Evolutionary conservation across 352 stramenopile genomes (phyloP).

Genomic region (Phytopythium oedochilum): DNA sequence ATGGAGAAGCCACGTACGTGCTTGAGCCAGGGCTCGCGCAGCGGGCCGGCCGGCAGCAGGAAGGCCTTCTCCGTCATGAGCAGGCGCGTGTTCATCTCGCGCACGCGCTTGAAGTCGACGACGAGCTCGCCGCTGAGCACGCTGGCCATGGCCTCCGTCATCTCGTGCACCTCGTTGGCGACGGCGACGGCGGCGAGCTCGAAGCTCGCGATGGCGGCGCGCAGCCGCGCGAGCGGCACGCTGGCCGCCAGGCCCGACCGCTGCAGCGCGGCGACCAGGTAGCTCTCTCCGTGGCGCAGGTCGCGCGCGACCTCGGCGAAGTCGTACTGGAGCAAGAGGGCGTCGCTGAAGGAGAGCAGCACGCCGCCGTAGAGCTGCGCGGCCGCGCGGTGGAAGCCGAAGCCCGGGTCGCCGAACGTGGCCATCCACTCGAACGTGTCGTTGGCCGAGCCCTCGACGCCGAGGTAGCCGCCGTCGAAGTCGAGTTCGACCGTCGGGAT

Average conservation of each 20-base stretch:
- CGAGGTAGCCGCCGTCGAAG: slow-evolving; percentile 68
- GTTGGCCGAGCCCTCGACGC: slow-evolving; percentile 45
- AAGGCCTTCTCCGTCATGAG: slow-evolving; percentile 82
- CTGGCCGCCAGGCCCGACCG: slow-evolving; percentile 19
- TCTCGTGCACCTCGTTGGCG: slow-evolving; percentile 50
- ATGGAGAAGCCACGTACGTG: slow-evolving; percentile 39
- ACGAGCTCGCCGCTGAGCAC: slow-evolving; percentile 55
- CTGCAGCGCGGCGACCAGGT: slow-evolving; percentile 41
- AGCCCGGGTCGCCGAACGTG: slow-evolving; percentile 63
- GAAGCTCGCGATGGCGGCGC: slow-evolving; percentile 52
- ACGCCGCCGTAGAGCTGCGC: slow-evolving; percentile 80
- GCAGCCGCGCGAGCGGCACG: slow-evolving; percentile 47
- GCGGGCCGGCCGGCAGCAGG: slow-evolving; percentile 55
- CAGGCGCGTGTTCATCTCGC: slow-evolving; percentile 81
- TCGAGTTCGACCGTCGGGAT: slow-evolving; percentile 73
- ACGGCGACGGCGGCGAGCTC: slow-evolving; percentile 49
- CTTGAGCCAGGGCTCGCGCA: slow-evolving; percentile 77
- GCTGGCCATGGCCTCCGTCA: slow-evolving; percentile 56
- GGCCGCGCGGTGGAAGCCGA: slow-evolving; percentile 67
- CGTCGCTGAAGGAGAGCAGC: slow-evolving; percentile 69
- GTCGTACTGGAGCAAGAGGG: slow-evolving; percentile 84
- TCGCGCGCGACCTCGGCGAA: slow-evolving; percentile 77
- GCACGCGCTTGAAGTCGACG: slow-evolving; percentile 71
- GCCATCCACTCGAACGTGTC: slow-evolving; percentile 79
- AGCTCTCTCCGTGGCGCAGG: slow-evolving; percentile 53